These are phyloP conservation scores for Triadica sebifera DNA, from an alignment of 345 rosid genomes.

Conservation along the genomic window DNA sequence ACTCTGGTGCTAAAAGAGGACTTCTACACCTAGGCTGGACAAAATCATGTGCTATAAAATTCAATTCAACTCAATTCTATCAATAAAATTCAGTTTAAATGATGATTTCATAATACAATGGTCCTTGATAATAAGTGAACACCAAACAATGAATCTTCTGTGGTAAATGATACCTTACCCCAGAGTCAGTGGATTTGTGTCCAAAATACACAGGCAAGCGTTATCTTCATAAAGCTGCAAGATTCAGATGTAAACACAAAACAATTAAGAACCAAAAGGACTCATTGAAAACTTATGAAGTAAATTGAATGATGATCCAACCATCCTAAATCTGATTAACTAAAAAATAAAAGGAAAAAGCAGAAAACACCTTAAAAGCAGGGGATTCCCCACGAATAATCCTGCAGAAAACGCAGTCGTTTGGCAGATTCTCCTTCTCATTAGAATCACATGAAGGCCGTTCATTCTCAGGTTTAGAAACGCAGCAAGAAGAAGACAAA, in stretches of 20 bases:
- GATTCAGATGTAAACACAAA: neutral
- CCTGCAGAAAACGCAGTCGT: slow-evolving; percentile 81
- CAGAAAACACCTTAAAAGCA: slow-evolving; percentile 44
- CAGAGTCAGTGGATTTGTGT: slow-evolving; percentile 63
- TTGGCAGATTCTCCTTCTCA: slow-evolving; percentile 9
- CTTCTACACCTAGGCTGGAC: too few relatives aligned
- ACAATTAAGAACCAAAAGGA: too few relatives aligned
- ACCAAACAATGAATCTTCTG: neutral
- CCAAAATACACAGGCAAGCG: slow-evolving; percentile 80
- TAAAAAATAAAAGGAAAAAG: neutral
- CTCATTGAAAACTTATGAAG: too few relatives aligned
- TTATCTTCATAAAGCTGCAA: slow-evolving; percentile 91
- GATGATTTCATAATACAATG: too few relatives aligned
- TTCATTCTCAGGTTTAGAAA: too few relatives aligned
- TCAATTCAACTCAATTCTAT: too few relatives aligned
- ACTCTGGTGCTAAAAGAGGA: too few relatives aligned
- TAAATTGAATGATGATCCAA: too few relatives aligned
- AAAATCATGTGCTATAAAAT: too few relatives aligned
- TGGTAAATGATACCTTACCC: slow-evolving; percentile 71
- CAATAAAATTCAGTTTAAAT: too few relatives aligned
- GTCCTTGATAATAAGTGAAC: neutral
- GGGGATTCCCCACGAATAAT: slow-evolving; percentile 75
- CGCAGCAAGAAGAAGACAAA: slow-evolving; percentile 27
- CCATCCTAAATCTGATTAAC: too few relatives aligned
- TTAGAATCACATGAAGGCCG: slow-evolving; percentile 23